Evolutionary conservation across 352 stramenopile species (phyloP).

Genomic region (Pythium brachiatum): DNA sequence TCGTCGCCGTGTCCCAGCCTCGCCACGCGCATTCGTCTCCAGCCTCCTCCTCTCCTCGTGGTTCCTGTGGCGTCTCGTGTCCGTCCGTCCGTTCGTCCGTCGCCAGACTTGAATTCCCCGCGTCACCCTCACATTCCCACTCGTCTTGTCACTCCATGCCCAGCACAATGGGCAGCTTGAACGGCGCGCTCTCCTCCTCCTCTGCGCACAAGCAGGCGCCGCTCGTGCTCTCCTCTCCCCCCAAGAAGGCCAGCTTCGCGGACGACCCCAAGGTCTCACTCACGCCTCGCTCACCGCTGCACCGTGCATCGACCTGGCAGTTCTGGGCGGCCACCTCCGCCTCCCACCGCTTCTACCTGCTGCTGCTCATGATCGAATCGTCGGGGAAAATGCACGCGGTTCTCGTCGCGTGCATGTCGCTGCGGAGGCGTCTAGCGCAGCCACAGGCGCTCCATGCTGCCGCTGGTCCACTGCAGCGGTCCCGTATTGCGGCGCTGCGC

Average conservation of each 20-base stretch:
- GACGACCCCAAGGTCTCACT: slow-evolving; percentile 4
- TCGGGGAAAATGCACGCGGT: slow-evolving; percentile 17
- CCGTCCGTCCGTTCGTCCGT: too few relatives aligned
- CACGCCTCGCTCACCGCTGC: slow-evolving; percentile 26
- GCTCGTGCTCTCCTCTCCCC: slow-evolving; percentile 19
- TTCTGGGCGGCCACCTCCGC: slow-evolving; percentile 69
- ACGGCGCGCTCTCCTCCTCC: slow-evolving; percentile 3
- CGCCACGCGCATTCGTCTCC: too few relatives aligned
- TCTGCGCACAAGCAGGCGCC: slow-evolving; percentile 17
- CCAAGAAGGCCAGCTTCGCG: background rate
- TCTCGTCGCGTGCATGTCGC: slow-evolving; percentile 18
- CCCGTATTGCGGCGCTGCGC: slow-evolving; percentile 7
- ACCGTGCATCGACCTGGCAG: slow-evolving; percentile 46
- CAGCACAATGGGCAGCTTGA: slow-evolving; percentile 23
- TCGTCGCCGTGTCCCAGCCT: background rate
- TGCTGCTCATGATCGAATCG: slow-evolving; percentile 58
- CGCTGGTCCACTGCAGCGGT: background rate
- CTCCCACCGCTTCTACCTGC: slow-evolving; percentile 74
- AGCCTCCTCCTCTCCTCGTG: too few relatives aligned
- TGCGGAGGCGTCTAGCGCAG: slow-evolving; percentile 25
- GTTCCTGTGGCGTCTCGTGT: too few relatives aligned
- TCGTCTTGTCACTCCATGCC: slow-evolving; percentile 3
- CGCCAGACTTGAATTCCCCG: background rate
- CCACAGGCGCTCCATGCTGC: slow-evolving; percentile 9
- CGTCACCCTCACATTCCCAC: background rate